Base-by-base conservation (phyloP, 768 basidiomycete species). In the Antrodiella citrinella region DNA sequence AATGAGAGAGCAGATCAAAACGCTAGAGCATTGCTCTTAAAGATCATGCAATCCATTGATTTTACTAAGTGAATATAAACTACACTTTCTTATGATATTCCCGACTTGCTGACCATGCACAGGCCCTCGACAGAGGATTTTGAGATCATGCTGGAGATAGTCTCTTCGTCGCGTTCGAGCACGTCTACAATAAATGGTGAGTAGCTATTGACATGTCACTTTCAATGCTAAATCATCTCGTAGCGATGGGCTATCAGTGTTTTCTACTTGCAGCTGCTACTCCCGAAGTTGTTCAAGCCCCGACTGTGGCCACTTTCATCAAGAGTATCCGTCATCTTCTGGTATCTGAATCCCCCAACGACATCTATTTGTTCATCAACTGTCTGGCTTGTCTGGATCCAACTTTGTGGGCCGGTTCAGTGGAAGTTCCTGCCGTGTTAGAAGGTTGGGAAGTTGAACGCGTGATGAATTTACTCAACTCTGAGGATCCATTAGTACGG, bases 401-500 rank as follows among this genome's bases (percentile, higher is more conserved):
- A 4, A 62, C 61, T 18, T 54, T 79, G 19, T 91, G 89, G 89
- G 83, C 86, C 4, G 89, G 87, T 11, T 80, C 75, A 7, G 63
- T 72, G 3, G 71, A 73, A 4, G 63, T 74, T 18, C 72, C 75
- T 26, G 69, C 80, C 1, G 66, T 79, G 7, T 64, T 91, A 43
- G 82, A 86, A n/a, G 77, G 71, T 48, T 77, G 76, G 74, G 88
- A 91, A 47, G 87, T 91, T 35, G 82, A 82, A 46, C 69, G 71
- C 26, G 70, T 91, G 19, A 85, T 91, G 80, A 75, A 73, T 51
- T 65, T 85, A 13, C 66, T 91, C 22, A 75, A 82, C 51, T 80
- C 77, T 2, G 64, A 71, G 1, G 89, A 91, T 61, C 54, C 61
- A 7, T 58, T 72, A 23, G 76, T 88, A 38, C 73, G 86, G 49